Percentiles rank a stretch among this genome's conserved stretches.
phyloP scores from a whole-genome alignment of 2,329 filamentous ascomycete species.

The Arthrobotrys sphaeroides region DNA sequence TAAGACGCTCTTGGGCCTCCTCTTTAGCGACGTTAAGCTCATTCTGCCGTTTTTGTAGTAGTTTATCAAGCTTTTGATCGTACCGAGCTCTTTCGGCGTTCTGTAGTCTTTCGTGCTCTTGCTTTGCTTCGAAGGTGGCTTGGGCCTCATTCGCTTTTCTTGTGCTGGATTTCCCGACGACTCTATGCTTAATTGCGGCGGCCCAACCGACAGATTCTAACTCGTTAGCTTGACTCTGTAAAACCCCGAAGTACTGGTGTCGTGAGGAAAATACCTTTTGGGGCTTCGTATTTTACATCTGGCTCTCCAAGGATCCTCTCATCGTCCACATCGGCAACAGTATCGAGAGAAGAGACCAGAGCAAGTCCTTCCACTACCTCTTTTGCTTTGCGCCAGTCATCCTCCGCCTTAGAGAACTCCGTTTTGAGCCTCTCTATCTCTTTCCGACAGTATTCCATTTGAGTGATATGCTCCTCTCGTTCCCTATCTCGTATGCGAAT shows the following conservation, averaged over 20 bases:
- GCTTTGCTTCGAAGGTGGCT: background rate
- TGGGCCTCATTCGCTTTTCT: conserved; percentile 14
- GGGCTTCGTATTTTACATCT: background rate
- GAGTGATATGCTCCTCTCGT: conserved; percentile 3
- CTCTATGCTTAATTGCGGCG: background rate
- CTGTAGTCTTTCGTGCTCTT: conserved; percentile 9
- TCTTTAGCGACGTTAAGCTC: conserved; percentile 33
- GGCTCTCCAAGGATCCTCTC: conserved; percentile 1
- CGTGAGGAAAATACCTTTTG: background rate
- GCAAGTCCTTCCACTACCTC: conserved; percentile 3
- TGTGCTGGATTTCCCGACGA: conserved; percentile 5
- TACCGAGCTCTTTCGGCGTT: background rate
- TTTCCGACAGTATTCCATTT: background rate
- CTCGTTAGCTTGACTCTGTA: background rate
- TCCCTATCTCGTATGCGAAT: conserved; percentile 15
- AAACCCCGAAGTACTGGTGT: too few relatives aligned
- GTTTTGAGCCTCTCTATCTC: conserved; percentile 17
- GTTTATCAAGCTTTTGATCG: conserved; percentile 15
- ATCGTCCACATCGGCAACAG: conserved; percentile 11
- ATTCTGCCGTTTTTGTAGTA: conserved; percentile 17
- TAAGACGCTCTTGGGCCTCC: conserved; percentile 18
- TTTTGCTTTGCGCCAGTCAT: conserved; percentile 15
- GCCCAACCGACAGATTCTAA: background rate
- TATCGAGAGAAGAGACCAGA: conserved; percentile 3
- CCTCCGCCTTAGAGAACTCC: background rate